Evolutionary conservation across 352 stramenopile species (phyloP).

Genomic region (Pythium aquatile): DNA sequence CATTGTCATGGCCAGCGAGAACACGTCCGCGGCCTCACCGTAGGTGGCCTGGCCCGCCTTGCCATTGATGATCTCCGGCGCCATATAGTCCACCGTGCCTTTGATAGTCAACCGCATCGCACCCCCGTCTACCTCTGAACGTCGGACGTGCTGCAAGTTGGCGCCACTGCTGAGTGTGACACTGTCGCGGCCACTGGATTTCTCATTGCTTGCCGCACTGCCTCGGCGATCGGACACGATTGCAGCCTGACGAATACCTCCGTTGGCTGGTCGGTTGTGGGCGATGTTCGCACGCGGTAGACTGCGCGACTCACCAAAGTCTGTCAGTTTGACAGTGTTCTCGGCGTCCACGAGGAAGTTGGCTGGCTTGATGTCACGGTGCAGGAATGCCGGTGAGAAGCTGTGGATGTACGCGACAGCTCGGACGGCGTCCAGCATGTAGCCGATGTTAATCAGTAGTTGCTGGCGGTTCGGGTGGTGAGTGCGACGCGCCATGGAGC

Average conservation of each 20-base stretch:
- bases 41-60: conserved; percentile 32
- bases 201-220: conserved; percentile 4
- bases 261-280: conserved; percentile 21
- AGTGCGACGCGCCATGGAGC: conserved; percentile 35
- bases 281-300: conserved; percentile 31
- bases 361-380: conserved; percentile 71
- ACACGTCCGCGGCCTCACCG: conserved; percentile 46
- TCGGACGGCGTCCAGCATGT: conserved; percentile 38
- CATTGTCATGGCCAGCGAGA: conserved; percentile 53
- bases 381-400: conserved; percentile 65
- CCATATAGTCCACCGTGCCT: conserved; percentile 51
- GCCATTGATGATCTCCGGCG: conserved; percentile 49
- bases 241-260: conserved; percentile 8
- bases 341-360: conserved; percentile 69
- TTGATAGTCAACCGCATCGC: conserved; percentile 33
- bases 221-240: conserved; percentile 9
- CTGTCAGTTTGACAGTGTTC: conserved; percentile 17
- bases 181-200: neutral
- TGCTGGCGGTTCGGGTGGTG: conserved; percentile 56
- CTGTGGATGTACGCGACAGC: conserved; percentile 72
- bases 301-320: conserved; percentile 8
- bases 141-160: conserved; percentile 40
- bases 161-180: conserved; percentile 35
- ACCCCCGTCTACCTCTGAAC: conserved; percentile 15
- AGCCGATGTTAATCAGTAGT: conserved; percentile 33